phyloP scores from a whole-genome alignment of 768 basidiomycete genomes.

The Terana coerulea region DNA sequence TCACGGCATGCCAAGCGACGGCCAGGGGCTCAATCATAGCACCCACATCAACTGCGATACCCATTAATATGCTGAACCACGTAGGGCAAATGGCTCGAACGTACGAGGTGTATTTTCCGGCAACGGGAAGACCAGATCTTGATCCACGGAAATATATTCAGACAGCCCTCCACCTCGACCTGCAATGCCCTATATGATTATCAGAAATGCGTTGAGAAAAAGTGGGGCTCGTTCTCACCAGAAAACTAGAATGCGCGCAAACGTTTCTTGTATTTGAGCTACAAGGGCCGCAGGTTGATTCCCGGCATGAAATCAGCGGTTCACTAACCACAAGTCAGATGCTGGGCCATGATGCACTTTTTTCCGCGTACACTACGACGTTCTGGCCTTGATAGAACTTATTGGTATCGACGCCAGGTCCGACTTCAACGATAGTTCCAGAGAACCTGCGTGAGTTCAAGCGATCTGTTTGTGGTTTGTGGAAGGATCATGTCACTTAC shows the following conservation, averaged over 20 bases:
- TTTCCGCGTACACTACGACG: conserved; percentile 18
- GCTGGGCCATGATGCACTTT: not conserved
- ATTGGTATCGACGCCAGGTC: conserved; percentile 11
- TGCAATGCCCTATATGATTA: conserved; percentile 36
- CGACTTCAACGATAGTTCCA: conserved; percentile 20
- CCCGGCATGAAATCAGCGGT: conserved; percentile 38
- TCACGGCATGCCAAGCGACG: conserved; percentile 43
- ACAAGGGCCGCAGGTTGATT: conserved; percentile 33
- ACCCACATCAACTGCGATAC: conserved; percentile 39
- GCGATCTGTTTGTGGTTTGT: not conserved
- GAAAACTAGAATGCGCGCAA: conserved; percentile 32
- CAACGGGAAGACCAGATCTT: conserved; percentile 34
- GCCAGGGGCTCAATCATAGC: conserved; percentile 46
- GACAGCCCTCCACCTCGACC: conserved; percentile 41
- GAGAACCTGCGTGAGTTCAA: conserved; percentile 14
- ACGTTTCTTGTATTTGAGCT: conserved; percentile 30
- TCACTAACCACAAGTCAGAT: too few species aligned
- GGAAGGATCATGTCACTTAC: conserved; percentile 21
- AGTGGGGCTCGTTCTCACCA: conserved; percentile 25
- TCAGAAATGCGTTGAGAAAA: not conserved
- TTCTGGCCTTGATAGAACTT: conserved; percentile 16
- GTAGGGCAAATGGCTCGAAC: conserved; percentile 10
- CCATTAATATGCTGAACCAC: not conserved
- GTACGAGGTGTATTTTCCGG: conserved; percentile 36
- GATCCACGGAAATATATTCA: conserved; percentile 36